These are phyloP conservation scores for Comarum palustre DNA, from an alignment of 306 rosid genomes.

Conservation along the genomic window DNA sequence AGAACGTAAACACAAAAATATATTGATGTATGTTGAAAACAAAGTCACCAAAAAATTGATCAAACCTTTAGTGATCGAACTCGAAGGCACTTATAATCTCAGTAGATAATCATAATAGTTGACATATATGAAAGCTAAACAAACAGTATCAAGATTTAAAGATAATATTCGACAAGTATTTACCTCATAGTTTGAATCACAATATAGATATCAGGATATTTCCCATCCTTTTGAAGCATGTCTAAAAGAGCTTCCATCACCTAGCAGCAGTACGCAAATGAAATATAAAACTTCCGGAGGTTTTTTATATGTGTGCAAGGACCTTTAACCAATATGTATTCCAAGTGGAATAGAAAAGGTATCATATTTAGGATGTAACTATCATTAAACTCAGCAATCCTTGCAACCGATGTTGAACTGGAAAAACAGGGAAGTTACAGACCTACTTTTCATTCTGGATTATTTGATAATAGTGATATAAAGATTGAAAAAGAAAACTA, in stretches of 20 bases:
- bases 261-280: conserved; percentile 39
- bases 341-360: background rate
- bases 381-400: background rate
- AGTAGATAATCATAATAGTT: background rate
- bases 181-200: conserved; percentile 76
- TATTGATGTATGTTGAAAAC: background rate
- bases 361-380: background rate
- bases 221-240: conserved; percentile 67
- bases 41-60: background rate
- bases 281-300: conserved; percentile 3
- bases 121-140: background rate
- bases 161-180: conserved; percentile 7
- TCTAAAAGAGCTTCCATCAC: conserved; percentile 64
- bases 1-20: background rate
- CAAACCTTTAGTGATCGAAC: background rate
- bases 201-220: conserved; percentile 60
- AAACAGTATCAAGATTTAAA: background rate
- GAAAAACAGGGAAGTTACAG: background rate
- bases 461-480: background rate
- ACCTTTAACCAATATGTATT: background rate
- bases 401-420: background rate
- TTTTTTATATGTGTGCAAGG: background rate
- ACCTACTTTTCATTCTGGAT: background rate
- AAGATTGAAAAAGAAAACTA: background rate
- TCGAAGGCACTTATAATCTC: background rate